These are phyloP conservation scores for Dryas drummondii DNA, from an alignment of 306 rosid genomes.

Conservation along the genomic window DNA sequence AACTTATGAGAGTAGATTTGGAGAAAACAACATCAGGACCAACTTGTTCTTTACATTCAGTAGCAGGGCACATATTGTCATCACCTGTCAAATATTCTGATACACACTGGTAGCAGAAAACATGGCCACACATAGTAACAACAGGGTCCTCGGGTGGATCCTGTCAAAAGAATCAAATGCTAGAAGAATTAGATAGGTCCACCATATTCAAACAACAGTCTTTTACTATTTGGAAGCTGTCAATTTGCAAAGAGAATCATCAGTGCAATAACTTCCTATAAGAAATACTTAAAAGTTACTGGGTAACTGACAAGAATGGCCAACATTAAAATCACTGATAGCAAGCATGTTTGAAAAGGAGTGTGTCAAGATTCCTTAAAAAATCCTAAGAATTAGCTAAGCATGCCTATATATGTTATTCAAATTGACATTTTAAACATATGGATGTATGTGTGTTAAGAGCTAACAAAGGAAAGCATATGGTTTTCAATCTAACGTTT, in stretches of 20 bases:
- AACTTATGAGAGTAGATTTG: constrained; percentile 67
- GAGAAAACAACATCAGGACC: constrained; percentile 72
- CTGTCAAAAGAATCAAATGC: constrained; percentile 49
- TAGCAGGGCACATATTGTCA: constrained; percentile 76
- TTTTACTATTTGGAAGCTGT: not conserved
- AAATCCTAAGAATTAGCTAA: not conserved
- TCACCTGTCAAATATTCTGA: constrained; percentile 78
- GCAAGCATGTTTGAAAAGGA: too few relatives aligned
- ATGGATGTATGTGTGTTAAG: too few relatives aligned
- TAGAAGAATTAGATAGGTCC: constrained; percentile 30
- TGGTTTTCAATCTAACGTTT: too few relatives aligned
- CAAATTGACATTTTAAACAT: not conserved
- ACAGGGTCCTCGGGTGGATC: constrained; percentile 87
- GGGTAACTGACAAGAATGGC: too few relatives aligned
- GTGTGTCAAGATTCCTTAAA: not conserved
- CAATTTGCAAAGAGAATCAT: not conserved
- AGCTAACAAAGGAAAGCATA: not conserved
- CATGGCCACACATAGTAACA: constrained; percentile 89
- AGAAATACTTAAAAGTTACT: not conserved
- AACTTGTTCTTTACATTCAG: constrained; percentile 64
- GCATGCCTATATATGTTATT: not conserved
- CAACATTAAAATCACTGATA: too few relatives aligned
- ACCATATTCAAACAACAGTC: not conserved
- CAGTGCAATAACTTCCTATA: not conserved
- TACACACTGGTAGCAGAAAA: constrained; percentile 89